Evolutionary conservation across 352 stramenopile species (phyloP).

Genomic region (Nothophytophthora sp.): DNA sequence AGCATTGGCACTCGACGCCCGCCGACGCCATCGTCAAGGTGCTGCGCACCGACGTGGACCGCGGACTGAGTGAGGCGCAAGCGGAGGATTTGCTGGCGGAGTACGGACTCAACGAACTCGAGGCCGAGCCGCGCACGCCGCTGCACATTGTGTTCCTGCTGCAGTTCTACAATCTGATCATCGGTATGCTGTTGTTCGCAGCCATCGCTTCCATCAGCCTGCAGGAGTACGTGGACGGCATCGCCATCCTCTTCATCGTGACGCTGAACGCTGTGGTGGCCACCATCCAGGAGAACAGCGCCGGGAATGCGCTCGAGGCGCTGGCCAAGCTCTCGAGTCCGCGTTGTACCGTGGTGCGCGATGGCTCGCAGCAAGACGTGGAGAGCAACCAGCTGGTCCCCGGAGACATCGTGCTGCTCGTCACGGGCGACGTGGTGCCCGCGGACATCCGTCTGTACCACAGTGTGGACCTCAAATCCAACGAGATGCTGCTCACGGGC

Average conservation of each 20-base stretch:
- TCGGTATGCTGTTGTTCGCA: constrained; percentile 38
- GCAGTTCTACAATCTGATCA: constrained; percentile 59
- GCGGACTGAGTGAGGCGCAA: constrained; percentile 22
- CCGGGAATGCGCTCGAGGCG: constrained; percentile 37
- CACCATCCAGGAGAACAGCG: constrained; percentile 43
- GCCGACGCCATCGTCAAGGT: constrained; percentile 18
- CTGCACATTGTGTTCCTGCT: constrained; percentile 47
- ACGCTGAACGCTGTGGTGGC: constrained; percentile 40
- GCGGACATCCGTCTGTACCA: constrained; percentile 85
- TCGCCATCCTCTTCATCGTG: constrained; percentile 51
- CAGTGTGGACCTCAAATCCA: constrained; percentile 72
- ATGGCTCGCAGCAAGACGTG: constrained; percentile 31
- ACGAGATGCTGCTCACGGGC: constrained; percentile 93
- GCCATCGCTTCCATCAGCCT: constrained; percentile 29
- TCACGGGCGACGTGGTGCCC: constrained; percentile 90
- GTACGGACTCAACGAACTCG: constrained; percentile 37
- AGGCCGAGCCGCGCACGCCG: constrained; percentile 36
- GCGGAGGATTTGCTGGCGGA: constrained; percentile 13
- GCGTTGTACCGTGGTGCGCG: constrained; percentile 39
- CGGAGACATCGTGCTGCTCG: constrained; percentile 75
- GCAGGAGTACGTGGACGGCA: constrained; percentile 41
- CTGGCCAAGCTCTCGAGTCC: constrained; percentile 43
- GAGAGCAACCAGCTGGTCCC: constrained; percentile 47
- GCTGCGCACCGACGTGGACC: constrained; percentile 24
- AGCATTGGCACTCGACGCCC: constrained; percentile 18